These are phyloP conservation scores for Nicotiana knightiana DNA, from an alignment of 257 asterid species.

Conservation along the genomic window DNA sequence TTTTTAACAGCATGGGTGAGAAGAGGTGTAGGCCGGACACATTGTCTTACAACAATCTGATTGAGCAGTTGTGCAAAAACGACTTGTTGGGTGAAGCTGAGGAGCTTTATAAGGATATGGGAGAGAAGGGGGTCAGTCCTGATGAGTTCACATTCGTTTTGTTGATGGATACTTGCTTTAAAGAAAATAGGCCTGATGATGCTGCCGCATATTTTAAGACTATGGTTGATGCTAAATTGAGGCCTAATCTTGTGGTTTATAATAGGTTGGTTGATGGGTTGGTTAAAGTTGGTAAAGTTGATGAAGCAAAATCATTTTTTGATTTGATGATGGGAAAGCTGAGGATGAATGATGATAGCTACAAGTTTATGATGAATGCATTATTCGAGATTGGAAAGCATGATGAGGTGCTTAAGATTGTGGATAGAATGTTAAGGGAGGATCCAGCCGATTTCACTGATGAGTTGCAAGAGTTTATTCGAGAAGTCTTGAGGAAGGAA, in stretches of 20 bases:
- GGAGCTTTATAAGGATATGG: constrained; percentile 72
- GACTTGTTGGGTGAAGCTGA: constrained; percentile 62
- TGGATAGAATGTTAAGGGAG: constrained; percentile 70
- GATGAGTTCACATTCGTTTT: constrained; percentile 79
- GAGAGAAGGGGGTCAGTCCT: constrained; percentile 53
- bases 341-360: constrained; percentile 77
- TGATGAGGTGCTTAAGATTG: constrained; percentile 63
- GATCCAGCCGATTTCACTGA: constrained; percentile 74
- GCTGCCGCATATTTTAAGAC: constrained; percentile 68
- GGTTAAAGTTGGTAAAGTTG: constrained; percentile 74
- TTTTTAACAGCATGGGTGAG: constrained; percentile 71
- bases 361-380: constrained; percentile 64
- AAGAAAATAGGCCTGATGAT: constrained; percentile 65
- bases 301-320: constrained; percentile 74
- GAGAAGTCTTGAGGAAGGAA: constrained; percentile 56
- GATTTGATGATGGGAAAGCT: constrained; percentile 80
- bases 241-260: constrained; percentile 76
- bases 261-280: constrained; percentile 63
- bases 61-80: constrained; percentile 74
- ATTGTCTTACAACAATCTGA: constrained; percentile 64
- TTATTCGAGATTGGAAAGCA: constrained; percentile 59
- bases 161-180: constrained; percentile 83
- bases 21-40: constrained; percentile 78
- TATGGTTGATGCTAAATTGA: constrained; percentile 78
- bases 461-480: constrained; percentile 67